Conservation (phyloP, 2,329 filamentous ascomycete genomes). For the Phoma herbarum region DNA sequence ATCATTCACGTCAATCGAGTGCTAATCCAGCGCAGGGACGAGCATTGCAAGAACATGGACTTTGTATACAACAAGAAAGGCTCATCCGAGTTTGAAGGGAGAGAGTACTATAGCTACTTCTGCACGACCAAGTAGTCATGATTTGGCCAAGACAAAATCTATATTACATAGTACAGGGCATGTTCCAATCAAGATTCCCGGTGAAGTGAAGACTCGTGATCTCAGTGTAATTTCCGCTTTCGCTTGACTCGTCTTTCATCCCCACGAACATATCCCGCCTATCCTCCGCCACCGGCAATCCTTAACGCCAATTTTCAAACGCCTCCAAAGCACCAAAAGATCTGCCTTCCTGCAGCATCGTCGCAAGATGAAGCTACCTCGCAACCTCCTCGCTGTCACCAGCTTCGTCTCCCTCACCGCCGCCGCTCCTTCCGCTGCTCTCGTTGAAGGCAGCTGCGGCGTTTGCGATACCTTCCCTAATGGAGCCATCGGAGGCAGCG, state of each 20-base stretch:
- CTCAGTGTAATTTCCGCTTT: not conserved
- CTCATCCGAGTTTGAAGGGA: not conserved
- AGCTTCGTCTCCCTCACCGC: not conserved
- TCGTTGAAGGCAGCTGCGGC: constrained; percentile 4
- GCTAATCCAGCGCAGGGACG: not conserved
- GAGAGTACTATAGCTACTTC: not conserved
- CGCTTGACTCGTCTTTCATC: not conserved
- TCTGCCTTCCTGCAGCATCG: not conserved
- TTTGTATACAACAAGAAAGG: not conserved
- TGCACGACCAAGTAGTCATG: not conserved
- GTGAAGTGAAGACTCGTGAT: not conserved
- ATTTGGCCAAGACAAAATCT: too few relatives aligned
- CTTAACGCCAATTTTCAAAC: not conserved
- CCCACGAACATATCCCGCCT: not conserved
- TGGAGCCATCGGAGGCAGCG: constrained; percentile 3
- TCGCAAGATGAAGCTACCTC: not conserved
- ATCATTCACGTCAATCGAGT: not conserved
- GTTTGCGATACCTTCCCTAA: constrained; percentile 11
- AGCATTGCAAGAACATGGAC: not conserved
- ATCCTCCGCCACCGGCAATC: not conserved
- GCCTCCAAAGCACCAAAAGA: not conserved
- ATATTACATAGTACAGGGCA: too few relatives aligned
- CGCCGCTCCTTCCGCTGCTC: constrained; percentile 2
- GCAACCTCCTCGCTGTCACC: not conserved
- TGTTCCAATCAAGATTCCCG: not conserved